Conservation (phyloP, 495 filamentous ascomycete species). For the Echria macrotheca region DNA sequence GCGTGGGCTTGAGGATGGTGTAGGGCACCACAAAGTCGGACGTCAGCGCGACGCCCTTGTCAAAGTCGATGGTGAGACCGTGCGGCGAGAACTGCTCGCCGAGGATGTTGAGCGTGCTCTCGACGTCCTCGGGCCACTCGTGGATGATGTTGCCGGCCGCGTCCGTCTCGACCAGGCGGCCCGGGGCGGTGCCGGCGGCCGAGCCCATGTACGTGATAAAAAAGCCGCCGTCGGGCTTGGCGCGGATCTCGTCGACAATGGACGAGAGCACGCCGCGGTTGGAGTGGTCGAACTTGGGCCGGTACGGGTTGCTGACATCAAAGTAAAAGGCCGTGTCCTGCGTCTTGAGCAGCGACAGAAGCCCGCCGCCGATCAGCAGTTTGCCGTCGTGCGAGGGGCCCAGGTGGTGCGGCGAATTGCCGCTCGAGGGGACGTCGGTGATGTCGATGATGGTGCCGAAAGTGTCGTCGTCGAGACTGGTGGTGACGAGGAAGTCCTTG, state of each 20-base stretch:
- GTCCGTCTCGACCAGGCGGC: conserved; percentile 54
- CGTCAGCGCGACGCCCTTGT: conserved; percentile 52
- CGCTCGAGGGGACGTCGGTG: conserved; percentile 54
- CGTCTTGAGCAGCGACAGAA: conserved; percentile 57
- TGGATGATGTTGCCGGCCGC: conserved; percentile 55
- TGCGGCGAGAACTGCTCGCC: conserved; percentile 57
- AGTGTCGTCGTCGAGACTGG: conserved; percentile 57
- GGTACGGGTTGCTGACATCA: conserved; percentile 52
- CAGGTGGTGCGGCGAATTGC: conserved; percentile 59
- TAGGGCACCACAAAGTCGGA: conserved; percentile 60
- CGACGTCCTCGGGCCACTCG: conserved; percentile 54
- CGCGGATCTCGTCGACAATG: conserved; percentile 58
- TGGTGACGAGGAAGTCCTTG: conserved; percentile 56
- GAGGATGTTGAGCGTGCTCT: conserved; percentile 47
- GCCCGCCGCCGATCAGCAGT: conserved; percentile 53
- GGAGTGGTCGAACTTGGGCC: conserved; percentile 53
- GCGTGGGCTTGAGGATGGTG: conserved; percentile 53
- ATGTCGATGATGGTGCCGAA: conserved; percentile 55
- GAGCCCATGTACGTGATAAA: conserved; percentile 51
- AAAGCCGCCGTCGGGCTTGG: conserved; percentile 60
- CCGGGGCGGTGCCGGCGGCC: conserved; percentile 53
- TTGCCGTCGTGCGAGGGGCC: conserved; percentile 54
- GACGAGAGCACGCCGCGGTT: conserved; percentile 52
- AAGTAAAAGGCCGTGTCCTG: conserved; percentile 63
- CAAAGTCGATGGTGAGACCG: conserved; percentile 53